Evolutionary conservation across 177 flowering plant genomes (phyloP).

Genomic region (Tripterygium wilfordii): DNA sequence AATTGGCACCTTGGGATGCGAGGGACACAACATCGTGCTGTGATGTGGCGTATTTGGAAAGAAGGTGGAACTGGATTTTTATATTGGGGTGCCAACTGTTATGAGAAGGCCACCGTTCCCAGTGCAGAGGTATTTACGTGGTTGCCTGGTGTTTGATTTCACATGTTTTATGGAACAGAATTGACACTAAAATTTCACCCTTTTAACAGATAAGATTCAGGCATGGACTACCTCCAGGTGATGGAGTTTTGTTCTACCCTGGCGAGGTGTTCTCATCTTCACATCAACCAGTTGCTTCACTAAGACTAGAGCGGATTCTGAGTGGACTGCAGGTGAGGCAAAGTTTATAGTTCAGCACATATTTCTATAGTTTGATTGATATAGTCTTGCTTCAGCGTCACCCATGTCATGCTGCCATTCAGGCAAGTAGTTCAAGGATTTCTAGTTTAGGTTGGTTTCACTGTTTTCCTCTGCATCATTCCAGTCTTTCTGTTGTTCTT

Average conservation of each 20-base stretch:
- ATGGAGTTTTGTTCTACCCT: constrained; percentile 91
- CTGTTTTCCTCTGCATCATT: too few species aligned
- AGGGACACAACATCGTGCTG: constrained; percentile 99
- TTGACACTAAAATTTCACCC: too few species aligned
- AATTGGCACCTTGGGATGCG: constrained; percentile 99
- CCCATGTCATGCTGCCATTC: too few species aligned
- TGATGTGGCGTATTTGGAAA: constrained; percentile 99
- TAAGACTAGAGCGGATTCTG: constrained; percentile 79
- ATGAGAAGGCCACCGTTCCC: constrained; percentile 86
- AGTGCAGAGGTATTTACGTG: constrained; percentile 93
- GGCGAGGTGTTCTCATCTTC: constrained; percentile 90
- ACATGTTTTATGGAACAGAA: too few species aligned
- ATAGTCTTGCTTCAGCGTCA: too few species aligned
- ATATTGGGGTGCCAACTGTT: constrained; percentile 99
- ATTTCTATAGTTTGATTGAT: too few species aligned
- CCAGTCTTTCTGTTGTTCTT: too few species aligned
- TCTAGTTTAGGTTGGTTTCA: too few species aligned
- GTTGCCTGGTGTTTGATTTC: too few species aligned
- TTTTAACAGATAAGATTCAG: constrained; percentile 87
- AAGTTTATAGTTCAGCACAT: too few species aligned
- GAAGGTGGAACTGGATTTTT: constrained; percentile 94
- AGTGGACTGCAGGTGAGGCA: constrained; percentile 85
- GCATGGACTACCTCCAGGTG: constrained; percentile 97
- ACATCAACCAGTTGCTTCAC: constrained; percentile 79
- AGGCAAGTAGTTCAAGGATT: too few species aligned